Evolutionary conservation across 2,329 filamentous ascomycete species (phyloP).

Genomic region (Aaosphaeria pasadenensis): DNA sequence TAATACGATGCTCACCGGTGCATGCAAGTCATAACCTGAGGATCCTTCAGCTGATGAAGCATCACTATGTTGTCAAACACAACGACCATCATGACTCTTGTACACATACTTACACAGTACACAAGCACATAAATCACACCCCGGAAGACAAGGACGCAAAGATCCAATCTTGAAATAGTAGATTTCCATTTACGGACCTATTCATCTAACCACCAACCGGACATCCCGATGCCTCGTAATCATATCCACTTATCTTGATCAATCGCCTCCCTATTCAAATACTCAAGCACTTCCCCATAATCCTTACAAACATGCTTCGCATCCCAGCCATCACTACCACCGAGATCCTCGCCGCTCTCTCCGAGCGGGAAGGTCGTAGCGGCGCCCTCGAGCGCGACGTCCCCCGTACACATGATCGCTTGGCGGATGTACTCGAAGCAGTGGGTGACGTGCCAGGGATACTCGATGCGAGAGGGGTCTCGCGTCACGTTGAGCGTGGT

Average conservation of each 20-base stretch:
- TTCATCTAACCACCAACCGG: not conserved
- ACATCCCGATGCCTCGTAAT: slow-evolving; percentile 2
- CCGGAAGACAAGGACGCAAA: no score
- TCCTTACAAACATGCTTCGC: slow-evolving; percentile 32
- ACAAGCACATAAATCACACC: no score
- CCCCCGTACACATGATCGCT: slow-evolving; percentile 32
- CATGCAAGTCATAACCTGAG: no score
- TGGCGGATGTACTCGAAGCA: slow-evolving; percentile 35
- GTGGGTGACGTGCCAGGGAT: slow-evolving; percentile 34
- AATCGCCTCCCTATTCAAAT: slow-evolving; percentile 24
- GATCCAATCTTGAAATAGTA: no score
- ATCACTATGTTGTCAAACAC: no score
- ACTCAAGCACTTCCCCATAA: slow-evolving; percentile 26
- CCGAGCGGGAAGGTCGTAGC: slow-evolving; percentile 28
- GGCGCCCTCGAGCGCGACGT: slow-evolving; percentile 31
- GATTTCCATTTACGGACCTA: no score
- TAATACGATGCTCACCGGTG: no score
- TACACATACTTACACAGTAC: no score
- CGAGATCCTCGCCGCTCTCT: slow-evolving; percentile 16
- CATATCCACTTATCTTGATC: slow-evolving; percentile 30
- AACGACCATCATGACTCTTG: no score
- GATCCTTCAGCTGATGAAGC: no score
- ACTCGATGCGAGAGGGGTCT: slow-evolving; percentile 15
- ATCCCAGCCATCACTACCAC: slow-evolving; percentile 35
- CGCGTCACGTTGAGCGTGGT: slow-evolving; percentile 18